These are phyloP conservation scores for Xylariaceae sp. DNA, from an alignment of 2,329 filamentous ascomycete species.

Conservation along the genomic window DNA sequence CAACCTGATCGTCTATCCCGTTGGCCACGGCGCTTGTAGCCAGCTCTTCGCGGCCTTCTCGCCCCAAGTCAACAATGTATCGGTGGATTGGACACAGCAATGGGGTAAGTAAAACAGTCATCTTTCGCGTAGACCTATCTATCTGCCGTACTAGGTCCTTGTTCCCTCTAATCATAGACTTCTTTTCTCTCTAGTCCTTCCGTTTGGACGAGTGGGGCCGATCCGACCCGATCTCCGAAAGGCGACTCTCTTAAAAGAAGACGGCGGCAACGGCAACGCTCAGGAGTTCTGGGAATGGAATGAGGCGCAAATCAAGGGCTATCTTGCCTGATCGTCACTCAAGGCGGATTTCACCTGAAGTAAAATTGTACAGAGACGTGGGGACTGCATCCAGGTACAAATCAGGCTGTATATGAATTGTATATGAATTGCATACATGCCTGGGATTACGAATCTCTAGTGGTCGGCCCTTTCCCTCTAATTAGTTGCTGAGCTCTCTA, in stretches of 20 bases:
- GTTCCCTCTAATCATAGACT: background rate
- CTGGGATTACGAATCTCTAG: no score
- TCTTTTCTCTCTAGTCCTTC: constrained; percentile 30
- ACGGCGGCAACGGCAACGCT: constrained; percentile 34
- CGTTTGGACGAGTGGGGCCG: constrained; percentile 37
- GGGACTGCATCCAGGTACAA: no score
- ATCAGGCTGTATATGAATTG: no score
- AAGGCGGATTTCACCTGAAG: no score
- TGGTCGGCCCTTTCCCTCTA: no score
- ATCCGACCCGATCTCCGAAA: constrained; percentile 30
- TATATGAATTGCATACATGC: no score
- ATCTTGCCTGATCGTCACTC: no score
- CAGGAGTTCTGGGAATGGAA: constrained; percentile 41
- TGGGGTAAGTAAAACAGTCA: constrained; percentile 23
- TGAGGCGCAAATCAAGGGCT: constrained; percentile 33
- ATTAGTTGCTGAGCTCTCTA: no score
- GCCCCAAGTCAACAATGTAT: constrained; percentile 29
- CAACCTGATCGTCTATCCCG: constrained; percentile 9
- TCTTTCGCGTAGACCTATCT: no score
- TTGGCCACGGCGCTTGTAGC: constrained; percentile 33
- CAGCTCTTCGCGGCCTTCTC: constrained; percentile 36
- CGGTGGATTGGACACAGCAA: constrained; percentile 13
- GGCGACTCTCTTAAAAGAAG: constrained; percentile 23
- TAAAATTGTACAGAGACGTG: no score
- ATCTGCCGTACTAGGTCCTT: no score